Conservation (phyloP, 1,284 basidiomycete species). For the Somion occarium region DNA sequence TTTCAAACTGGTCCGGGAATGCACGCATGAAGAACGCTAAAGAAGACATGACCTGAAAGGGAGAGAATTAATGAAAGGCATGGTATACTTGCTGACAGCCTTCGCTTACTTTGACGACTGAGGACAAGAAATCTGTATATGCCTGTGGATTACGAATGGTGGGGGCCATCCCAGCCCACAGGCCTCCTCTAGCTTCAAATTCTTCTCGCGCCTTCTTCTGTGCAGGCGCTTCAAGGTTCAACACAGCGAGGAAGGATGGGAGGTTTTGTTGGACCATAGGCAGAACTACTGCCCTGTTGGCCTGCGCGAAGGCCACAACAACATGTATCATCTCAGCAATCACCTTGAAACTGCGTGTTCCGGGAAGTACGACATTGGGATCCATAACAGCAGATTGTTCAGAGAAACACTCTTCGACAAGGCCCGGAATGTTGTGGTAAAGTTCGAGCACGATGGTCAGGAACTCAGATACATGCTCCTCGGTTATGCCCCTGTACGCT, state of each 20-base stretch:
- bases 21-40: conserved; percentile 88
- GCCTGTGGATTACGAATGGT: conserved; percentile 73
- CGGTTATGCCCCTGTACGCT: conserved; percentile 66
- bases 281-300: conserved; percentile 64
- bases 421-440: conserved; percentile 71
- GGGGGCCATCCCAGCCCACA: conserved; percentile 85
- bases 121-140: conserved; percentile 87
- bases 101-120: conserved; percentile 81
- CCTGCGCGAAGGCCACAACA: conserved; percentile 89
- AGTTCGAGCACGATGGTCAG: conserved; percentile 74
- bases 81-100: conserved; percentile 4
- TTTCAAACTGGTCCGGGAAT: conserved; percentile 63
- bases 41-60: conserved; percentile 87
- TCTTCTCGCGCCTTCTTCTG: conserved; percentile 83
- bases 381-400: conserved; percentile 56
- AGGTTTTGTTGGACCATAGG: conserved; percentile 74
- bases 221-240: conserved; percentile 82
- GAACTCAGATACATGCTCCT: conserved; percentile 80
- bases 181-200: conserved; percentile 71
- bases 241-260: conserved; percentile 68
- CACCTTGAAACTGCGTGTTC: conserved; percentile 89
- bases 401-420: conserved; percentile 77
- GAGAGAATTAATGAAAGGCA: not conserved
- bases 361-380: conserved; percentile 55
- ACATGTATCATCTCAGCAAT: conserved; percentile 93